Conservation (phyloP, 306 rosid species). For the Luffa aegyptiaca region DNA sequence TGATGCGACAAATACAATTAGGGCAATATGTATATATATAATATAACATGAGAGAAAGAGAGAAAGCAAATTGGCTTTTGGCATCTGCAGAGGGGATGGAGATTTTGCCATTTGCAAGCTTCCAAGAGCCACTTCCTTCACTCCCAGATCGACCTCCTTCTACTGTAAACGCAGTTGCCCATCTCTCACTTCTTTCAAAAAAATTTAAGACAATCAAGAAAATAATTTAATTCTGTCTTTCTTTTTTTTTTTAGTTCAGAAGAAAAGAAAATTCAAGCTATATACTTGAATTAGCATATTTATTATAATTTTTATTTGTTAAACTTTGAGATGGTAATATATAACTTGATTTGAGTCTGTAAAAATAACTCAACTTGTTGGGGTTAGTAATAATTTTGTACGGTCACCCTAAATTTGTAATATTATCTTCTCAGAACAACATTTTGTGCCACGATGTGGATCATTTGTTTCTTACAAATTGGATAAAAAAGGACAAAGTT, state of each 20-base stretch:
- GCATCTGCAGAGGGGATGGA: neutral
- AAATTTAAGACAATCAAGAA: neutral
- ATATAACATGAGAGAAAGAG: neutral
- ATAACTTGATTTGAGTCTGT: too few relatives aligned
- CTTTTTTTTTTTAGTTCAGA: too few relatives aligned
- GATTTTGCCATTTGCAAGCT: neutral
- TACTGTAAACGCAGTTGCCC: neutral
- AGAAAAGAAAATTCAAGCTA: too few relatives aligned
- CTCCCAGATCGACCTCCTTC: neutral
- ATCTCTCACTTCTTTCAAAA: neutral
- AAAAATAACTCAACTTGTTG: too few relatives aligned
- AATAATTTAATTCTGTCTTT: too few relatives aligned
- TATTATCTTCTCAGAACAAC: too few relatives aligned
- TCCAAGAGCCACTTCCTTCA: neutral
- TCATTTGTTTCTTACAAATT: neutral
- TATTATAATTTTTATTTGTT: too few relatives aligned
- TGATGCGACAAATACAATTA: neutral
- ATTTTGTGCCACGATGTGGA: neutral
- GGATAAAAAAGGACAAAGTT: neutral
- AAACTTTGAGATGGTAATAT: too few relatives aligned
- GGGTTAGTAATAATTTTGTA: too few relatives aligned
- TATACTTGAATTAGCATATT: too few relatives aligned
- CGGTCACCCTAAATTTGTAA: too few relatives aligned
- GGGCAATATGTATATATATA: neutral
- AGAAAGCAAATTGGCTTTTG: conserved; percentile 9